Evolutionary conservation across 371 early-diverging fungal genomes (phyloP), one percentile per base, ranked within the genome.

Genomic region (Massospora cicadina): DNA sequence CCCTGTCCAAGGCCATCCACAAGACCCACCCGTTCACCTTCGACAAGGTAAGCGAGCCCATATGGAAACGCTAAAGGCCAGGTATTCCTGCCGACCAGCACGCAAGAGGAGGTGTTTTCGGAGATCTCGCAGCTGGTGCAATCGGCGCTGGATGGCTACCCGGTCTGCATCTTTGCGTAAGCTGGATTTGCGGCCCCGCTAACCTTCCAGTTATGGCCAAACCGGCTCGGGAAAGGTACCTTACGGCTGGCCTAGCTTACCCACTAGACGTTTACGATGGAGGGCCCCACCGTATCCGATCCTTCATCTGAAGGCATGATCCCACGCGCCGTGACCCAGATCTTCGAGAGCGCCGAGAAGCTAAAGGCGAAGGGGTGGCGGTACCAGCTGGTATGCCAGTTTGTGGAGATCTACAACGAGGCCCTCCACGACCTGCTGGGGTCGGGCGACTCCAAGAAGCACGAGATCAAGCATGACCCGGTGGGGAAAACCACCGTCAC

Each of bases 371-470:
- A 89, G 64, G 91, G 93, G 23, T 97, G 95, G 95, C 74, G 71
- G n/a, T 92, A 91, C 67, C 72, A 74, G 43, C 84, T 95, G 77
- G 87, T 84, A 71, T 87, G 87, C 1, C 87, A 87, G 67, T 94
- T 84, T 74, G 66, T 95, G 32, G 98, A 98, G 72, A 93, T 98
- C 58, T 99, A 98, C 76, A 98, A 98, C 74, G 98, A 98, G 72
- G 79, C 83, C 0, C 79, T 98, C 29, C 81, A 86, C 64, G 97
- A 98, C 70, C 72, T 99, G 66, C 71, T 98, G 30, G 69, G 1
- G 1, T 53, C 54, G 65, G 67, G 63, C 71, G 75, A 60, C 26
- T 74, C 73, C 26, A 77, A 78, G 29, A 91, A 89, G 70, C 84
- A 86, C 62, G 92, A 95, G 30, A 91, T 93, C 62, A 79, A 82